A percentile compares a stretch with the other conserved stretches of the same genome.
phyloP scores from a whole-genome alignment of 768 basidiomycete species.

The Tricholoma saponaceum region DNA sequence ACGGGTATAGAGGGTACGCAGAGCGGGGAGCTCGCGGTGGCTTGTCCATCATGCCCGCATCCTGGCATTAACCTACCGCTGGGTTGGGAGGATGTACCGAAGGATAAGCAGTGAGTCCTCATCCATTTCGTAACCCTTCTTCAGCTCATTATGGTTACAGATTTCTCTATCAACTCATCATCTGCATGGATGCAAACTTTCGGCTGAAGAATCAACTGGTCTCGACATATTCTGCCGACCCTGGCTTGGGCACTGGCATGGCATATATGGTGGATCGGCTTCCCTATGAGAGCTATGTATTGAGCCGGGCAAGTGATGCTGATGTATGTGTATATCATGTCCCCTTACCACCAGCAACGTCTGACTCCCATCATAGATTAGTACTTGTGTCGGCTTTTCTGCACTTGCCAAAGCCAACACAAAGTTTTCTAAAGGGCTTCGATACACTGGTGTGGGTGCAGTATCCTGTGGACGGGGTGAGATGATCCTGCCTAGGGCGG shows the following conservation, averaged over 20 bases:
- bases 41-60: slow-evolving; percentile 25
- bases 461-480: slow-evolving; percentile 20
- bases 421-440: slow-evolving; percentile 16
- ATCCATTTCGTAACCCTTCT: neutral
- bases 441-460: slow-evolving; percentile 19
- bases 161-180: slow-evolving; percentile 8
- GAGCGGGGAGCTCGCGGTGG: slow-evolving; percentile 18
- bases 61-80: slow-evolving; percentile 21
- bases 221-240: slow-evolving; percentile 3
- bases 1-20: slow-evolving; percentile 16
- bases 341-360: no score
- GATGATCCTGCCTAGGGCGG: slow-evolving; percentile 10
- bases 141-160: neutral
- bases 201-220: slow-evolving; percentile 1
- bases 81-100: slow-evolving; percentile 13
- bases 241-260: slow-evolving; percentile 4
- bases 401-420: slow-evolving; percentile 21
- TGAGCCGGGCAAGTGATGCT: neutral
- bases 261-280: slow-evolving; percentile 8
- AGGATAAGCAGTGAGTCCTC: slow-evolving; percentile 2
- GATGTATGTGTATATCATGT: no score
- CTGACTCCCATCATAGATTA: no score
- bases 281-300: slow-evolving; percentile 6
- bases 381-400: slow-evolving; percentile 15
- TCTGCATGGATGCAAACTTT: slow-evolving; percentile 20